These are phyloP conservation scores for Marchantia paleacea DNA, from an alignment of 225 moss, liverwort and hornwort genomes.

Conservation along the genomic window DNA sequence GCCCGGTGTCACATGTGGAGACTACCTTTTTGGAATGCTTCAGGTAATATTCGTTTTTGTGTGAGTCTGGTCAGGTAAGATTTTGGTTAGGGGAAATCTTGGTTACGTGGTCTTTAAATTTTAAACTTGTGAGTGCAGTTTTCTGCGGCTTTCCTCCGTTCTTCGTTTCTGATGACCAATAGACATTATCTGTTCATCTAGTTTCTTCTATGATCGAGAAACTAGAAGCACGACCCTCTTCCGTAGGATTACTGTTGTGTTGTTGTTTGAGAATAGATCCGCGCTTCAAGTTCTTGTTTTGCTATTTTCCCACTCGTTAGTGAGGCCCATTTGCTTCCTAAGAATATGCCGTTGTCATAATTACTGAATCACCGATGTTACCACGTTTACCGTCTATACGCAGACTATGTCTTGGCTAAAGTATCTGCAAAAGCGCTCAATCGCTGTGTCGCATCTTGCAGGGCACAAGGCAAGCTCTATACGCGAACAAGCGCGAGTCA, in stretches of 20 bases:
- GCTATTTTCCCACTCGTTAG: neutral
- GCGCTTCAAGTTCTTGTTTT: neutral
- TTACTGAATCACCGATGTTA: neutral
- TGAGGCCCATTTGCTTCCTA: neutral
- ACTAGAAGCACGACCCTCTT: neutral
- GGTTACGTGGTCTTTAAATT: no score
- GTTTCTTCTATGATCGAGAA: neutral
- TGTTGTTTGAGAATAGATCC: neutral
- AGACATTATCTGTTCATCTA: neutral
- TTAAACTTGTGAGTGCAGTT: no score
- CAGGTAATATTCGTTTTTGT: slow-evolving; percentile 45
- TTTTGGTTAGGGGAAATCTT: no score
- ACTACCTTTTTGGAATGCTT: slow-evolving; percentile 86
- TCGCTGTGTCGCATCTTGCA: slow-evolving; percentile 24
- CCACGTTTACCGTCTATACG: neutral
- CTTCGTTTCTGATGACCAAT: neutral
- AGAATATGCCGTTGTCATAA: neutral
- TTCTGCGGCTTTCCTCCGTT: neutral
- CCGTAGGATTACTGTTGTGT: neutral
- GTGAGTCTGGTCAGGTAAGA: neutral
- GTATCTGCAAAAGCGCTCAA: neutral
- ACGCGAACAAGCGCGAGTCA: slow-evolving; percentile 79
- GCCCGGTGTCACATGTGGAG: slow-evolving; percentile 88
- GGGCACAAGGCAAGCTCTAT: slow-evolving; percentile 83
- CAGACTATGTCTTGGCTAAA: neutral